Base-by-base conservation (phyloP, 1,284 basidiomycete species). In the Leccinum angustisporum region DNA sequence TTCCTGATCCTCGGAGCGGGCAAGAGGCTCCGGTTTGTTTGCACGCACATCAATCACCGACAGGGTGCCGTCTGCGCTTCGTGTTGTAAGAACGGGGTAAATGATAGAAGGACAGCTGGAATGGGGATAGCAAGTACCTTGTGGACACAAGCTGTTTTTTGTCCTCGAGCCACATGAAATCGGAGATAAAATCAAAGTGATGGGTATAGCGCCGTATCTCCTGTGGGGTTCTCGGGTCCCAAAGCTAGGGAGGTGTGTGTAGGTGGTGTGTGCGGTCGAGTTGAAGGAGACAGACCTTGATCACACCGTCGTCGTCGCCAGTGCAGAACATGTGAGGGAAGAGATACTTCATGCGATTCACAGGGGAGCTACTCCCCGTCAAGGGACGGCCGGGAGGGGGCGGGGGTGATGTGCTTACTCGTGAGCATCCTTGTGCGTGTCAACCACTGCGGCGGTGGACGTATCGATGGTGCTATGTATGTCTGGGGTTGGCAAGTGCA, bases 171-270 rank as follows among this genome's bases (percentile, higher is more conserved):
- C 91, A 98, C 48, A 94, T 76, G 75, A 98, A 93, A 72, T 96
- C 95, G 25, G 94, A 93, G 61, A 98, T 97, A 76, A 95, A 98
- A 77, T 98, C 95, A 72, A 90, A 95, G 72, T 98, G 96, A 61
- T 98, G 95, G 11, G 81, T 86, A 73, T 95, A 95, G 14, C 82
- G 78, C 40, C 89, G 81, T 21, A 91, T 78, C 38, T 83, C 78
- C 13, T 88, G 85, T 54, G 79, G 78, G 68, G 86, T 83, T 56
- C 95, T 81, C 18, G 90, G 86, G 75, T 98, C 95, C 95, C 95
- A 98, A 31, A 98, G 81, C 92, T 94, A 48, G 40, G 43, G 16
- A 33, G 43, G 14, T 34, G 67, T 30, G 56, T 53, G 59, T 53
- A 52, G 50, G 52, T 56, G 30, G 54, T 33, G 30, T 14, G 18